These are phyloP conservation scores for Malassezia pachydermatis DNA, from an alignment of 1,284 basidiomycete genomes.

Conservation along the genomic window DNA sequence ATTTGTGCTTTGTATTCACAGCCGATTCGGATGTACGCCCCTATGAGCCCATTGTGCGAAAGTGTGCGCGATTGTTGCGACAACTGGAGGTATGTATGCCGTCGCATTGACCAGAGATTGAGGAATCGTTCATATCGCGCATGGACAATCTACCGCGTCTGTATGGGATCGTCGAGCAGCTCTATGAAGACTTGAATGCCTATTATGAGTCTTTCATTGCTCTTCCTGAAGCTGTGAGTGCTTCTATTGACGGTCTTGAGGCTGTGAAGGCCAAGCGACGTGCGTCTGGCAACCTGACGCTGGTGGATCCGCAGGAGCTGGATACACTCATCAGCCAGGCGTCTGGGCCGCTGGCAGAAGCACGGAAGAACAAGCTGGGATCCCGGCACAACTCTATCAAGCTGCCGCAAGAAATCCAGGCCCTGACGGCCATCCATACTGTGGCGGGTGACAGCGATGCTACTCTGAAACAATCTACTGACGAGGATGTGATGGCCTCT, in stretches of 20 bases:
- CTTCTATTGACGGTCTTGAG: neutral
- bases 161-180: constrained; percentile 79
- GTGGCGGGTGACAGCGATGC: neutral
- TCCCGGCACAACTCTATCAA: too few species aligned
- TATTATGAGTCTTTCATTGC: constrained; percentile 54
- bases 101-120: constrained; percentile 56
- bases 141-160: constrained; percentile 62
- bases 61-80: constrained; percentile 77
- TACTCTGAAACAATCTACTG: neutral
- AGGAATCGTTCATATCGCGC: constrained; percentile 74
- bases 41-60: constrained; percentile 90
- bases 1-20: constrained; percentile 84
- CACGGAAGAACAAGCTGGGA: neutral
- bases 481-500: too few species aligned
- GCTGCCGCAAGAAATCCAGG: too few species aligned
- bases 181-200: constrained; percentile 92
- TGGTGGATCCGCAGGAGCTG: constrained; percentile 15
- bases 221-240: constrained; percentile 30
- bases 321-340: constrained; percentile 8
- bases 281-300: constrained; percentile 24
- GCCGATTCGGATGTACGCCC: constrained; percentile 73
- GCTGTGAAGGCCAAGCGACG: neutral
- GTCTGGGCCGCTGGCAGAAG: constrained; percentile 4
- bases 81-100: constrained; percentile 65
- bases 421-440: too few species aligned